Evolutionary conservation across 2,329 filamentous ascomycete species (phyloP).

Genomic region (Microcyclosporella mali): DNA sequence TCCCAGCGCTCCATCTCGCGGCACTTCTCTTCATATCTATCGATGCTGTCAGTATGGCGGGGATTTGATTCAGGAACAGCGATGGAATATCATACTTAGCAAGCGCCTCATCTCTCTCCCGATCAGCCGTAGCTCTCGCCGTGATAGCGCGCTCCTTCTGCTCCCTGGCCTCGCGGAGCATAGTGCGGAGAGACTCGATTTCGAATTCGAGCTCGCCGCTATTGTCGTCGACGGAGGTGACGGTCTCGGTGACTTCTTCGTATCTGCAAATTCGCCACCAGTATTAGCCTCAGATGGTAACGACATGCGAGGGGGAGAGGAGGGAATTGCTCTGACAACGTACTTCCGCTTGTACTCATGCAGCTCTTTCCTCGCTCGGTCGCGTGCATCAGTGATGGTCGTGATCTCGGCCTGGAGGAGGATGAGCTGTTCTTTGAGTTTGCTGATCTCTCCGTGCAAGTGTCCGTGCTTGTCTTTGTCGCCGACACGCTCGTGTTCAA

Average conservation of each 20-base stretch:
- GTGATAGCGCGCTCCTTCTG: conserved; percentile 29
- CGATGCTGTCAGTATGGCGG: too few relatives aligned
- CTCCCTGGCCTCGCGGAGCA: conserved; percentile 26
- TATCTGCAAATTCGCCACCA: too few relatives aligned
- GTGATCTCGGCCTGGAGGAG: conserved; percentile 23
- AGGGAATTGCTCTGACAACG: too few relatives aligned
- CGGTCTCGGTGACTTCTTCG: conserved; percentile 26
- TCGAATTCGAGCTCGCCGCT: conserved; percentile 25
- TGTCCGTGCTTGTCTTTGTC: conserved; percentile 21
- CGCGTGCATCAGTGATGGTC: conserved; percentile 19
- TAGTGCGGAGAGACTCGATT: conserved; percentile 25
- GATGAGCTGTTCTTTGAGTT: conserved; percentile 23
- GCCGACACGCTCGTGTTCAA: conserved; percentile 28
- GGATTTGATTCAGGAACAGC: too few relatives aligned
- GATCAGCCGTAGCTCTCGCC: conserved; percentile 23
- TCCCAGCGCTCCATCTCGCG: conserved; percentile 24
- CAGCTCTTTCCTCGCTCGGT: conserved; percentile 8
- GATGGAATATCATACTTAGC: conserved; percentile 13
- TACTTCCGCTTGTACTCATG: not conserved
- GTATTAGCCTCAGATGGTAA: too few relatives aligned
- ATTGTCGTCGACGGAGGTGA: conserved; percentile 20
- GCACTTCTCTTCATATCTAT: conserved; percentile 20
- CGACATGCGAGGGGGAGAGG: too few relatives aligned
- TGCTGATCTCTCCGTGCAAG: conserved; percentile 18
- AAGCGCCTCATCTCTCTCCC: conserved; percentile 22